Evolutionary conservation across 139 green algal species (phyloP), one percentile per base, ranked within the genome.

Genomic region (Ostreobium quekettii): DNA sequence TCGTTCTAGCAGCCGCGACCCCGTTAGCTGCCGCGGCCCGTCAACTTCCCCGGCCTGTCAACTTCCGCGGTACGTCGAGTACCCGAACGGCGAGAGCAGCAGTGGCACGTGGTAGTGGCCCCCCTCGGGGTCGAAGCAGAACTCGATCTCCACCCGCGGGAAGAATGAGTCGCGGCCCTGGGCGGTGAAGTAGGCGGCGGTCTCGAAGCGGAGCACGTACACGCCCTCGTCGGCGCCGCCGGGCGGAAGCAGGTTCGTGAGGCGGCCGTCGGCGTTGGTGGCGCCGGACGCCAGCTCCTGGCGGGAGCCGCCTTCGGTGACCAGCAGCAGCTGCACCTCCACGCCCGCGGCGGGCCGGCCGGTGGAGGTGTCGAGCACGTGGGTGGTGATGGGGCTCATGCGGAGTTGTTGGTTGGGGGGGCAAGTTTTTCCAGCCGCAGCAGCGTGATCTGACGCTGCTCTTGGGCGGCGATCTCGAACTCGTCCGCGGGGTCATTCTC

Each of bases 381-480:
- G 91, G 4, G 86, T 95, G 48, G 91, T 97, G 73, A 97, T 93
- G 38, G 91, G 91, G 0, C 90, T 93, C 1, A 77, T 67, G 36
- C 2, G 22, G n/a, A n/a, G n/a, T n/a, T n/a, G n/a, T n/a, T n/a
- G n/a, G n/a, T n/a, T n/a, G n/a, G n/a, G n/a, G n/a, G n/a, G n/a
- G n/a, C 49, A 19, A 93, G 61, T 53, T 80, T 84, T 0, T 64
- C 32, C 28, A 97, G 74, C 1, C 92, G 77, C 38, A 95, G 76
- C 86, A 96, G 85, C 3, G 92, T 97, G 58, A 97, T 98, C 71
- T 95, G 90, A 84, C 92, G 87, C 74, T 97, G 92, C 81, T 97
- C 89, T 8, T 48, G 36, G 0, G 91, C 91, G 0, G 91, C 91
- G 24, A n/a, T n/a, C n/a, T n/a, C n/a, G n/a, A n/a, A n/a, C n/a